A percentile compares a stretch with the other conserved stretches of the same genome.
These are phyloP conservation scores for Chrysoporthe deuterocubensis DNA, from an alignment of 2,329 filamentous ascomycete species.

Conservation along the genomic window DNA sequence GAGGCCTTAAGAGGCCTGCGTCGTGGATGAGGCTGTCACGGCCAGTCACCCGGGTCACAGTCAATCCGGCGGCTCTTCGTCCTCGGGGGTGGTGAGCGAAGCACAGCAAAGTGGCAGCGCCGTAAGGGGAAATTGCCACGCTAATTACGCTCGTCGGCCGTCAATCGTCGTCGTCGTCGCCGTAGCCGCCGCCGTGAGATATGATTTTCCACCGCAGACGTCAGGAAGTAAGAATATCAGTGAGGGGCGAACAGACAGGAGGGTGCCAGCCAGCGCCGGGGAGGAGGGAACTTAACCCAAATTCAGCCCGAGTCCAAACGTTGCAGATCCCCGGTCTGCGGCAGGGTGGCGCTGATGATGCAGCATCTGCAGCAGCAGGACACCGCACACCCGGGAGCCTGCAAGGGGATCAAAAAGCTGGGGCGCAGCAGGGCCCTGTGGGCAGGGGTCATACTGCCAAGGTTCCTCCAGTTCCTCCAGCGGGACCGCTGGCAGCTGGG, in stretches of 20 bases:
- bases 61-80: background rate
- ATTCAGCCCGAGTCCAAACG: background rate
- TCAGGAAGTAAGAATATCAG: background rate
- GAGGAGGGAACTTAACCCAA: background rate
- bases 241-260: background rate
- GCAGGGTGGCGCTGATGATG: conserved; percentile 8
- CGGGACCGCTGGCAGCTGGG: background rate
- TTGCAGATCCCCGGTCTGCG: conserved; percentile 3
- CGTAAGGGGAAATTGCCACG: background rate
- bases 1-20: background rate
- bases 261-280: background rate
- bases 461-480: background rate
- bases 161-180: background rate
- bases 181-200: background rate
- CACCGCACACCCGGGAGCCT: background rate
- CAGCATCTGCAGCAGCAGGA: background rate
- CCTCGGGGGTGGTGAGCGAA: background rate
- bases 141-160: background rate
- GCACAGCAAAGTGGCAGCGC: background rate
- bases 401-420: background rate
- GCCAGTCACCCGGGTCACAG: background rate
- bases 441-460: background rate
- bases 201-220: background rate
- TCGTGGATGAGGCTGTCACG: background rate
- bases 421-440: conserved; percentile 1